Base-by-base conservation (phyloP, 371 early-diverging fungal genomes). In the Actinomucor elegans region DNA sequence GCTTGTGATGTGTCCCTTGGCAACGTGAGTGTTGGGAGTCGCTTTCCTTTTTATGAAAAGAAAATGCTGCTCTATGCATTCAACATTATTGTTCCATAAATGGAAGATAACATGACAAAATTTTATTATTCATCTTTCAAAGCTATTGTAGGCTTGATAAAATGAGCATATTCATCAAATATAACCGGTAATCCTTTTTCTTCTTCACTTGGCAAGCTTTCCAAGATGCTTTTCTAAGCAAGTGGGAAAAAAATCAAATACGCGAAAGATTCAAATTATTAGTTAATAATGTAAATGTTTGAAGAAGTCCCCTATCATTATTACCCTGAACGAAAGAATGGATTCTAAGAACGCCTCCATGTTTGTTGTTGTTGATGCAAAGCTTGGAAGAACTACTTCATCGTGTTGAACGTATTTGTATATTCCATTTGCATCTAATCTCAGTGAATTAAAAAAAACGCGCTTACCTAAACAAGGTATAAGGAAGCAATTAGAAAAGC, bases 101-200 rank as follows among this genome's bases (percentile, higher is more conserved):
- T n/a, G n/a, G n/a, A n/a, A n/a, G n/a, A n/a, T n/a, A n/a, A n/a
- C n/a, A n/a, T n/a, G n/a, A n/a, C n/a, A n/a, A n/a, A n/a, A 33
- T 46, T 46, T 46, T 48, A 9, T 49, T 38, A 38, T 3, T 28
- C 29, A 1, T 49, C 29, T 29, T 49, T 49, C 50, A 38, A 49
- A 18, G 50, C 50, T 18, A 49, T 49, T 38, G 50, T 49, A 17
- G 38, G 50, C 18, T 49, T 49, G 50, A 49, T 40, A 0, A 50
- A 14, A 31, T 50, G 51, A 31, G 51, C 28, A 12, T 38, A 50
- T 20, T 41, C 21, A 31, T 50, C 51, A 40, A 50, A 40, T 2
- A 50, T 21, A 31, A 1, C 0, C 1, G 41, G 32, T 31, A 21
- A 17, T 29, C 28, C 27, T 46, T 46, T 23, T 38, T 50, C 31